phyloP scores from a whole-genome alignment of 805 yeast genomes.

The Yamadazyma scolyti region DNA sequence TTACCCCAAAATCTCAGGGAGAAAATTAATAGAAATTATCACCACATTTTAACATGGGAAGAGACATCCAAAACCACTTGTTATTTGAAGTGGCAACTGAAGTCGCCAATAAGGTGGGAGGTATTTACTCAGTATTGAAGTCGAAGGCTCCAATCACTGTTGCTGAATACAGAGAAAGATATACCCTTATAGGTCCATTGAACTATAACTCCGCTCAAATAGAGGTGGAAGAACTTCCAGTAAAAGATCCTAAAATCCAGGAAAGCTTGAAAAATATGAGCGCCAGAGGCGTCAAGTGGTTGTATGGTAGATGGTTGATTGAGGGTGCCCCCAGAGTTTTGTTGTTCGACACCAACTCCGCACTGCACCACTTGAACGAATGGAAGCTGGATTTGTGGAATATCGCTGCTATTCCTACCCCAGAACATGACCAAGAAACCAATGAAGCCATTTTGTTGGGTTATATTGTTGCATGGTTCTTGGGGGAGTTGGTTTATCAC shows the following conservation, averaged over 20 bases:
- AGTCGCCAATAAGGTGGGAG: conserved; percentile 97
- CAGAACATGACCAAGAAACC: conserved; percentile 82
- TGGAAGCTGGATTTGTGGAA: conserved; percentile 96
- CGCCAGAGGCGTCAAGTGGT: conserved; percentile 72
- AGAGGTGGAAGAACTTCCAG: conserved; percentile 75
- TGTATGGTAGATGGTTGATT: conserved; percentile 94
- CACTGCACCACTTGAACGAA: conserved; percentile 65
- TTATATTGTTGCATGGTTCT: conserved; percentile 92
- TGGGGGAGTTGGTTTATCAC: conserved; percentile 86
- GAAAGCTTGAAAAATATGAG: conserved; percentile 74
- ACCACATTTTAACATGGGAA: conserved; percentile 54
- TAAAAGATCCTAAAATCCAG: conserved; percentile 52
- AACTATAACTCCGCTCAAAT: conserved; percentile 69
- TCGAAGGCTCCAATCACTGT: conserved; percentile 96
- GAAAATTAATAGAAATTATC: background rate
- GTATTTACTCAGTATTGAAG: conserved; percentile 93
- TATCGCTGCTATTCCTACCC: conserved; percentile 88
- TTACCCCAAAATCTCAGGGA: background rate
- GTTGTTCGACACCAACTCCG: conserved; percentile 81
- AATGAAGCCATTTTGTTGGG: conserved; percentile 92
- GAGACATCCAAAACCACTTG: conserved; percentile 85
- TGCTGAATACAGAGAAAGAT: conserved; percentile 85
- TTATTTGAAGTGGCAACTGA: conserved; percentile 95
- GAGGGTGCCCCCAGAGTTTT: conserved; percentile 97
- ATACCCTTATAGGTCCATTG: conserved; percentile 83